Evolutionary conservation across 768 basidiomycete species (phyloP).

Genomic region (Rhodosporidiobolus sp.): DNA sequence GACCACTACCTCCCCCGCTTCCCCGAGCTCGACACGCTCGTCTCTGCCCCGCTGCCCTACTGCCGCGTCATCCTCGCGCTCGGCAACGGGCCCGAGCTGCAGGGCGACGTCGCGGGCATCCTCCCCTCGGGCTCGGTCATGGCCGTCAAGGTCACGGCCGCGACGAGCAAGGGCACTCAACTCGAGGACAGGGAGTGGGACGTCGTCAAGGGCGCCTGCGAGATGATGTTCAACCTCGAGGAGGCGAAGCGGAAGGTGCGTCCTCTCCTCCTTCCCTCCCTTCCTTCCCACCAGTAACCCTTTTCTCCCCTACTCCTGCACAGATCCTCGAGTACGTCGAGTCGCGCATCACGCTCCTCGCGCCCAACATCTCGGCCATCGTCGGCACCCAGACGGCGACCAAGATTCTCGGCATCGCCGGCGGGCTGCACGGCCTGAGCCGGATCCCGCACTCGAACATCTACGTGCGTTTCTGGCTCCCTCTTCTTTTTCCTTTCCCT

Average conservation of each 20-base stretch:
- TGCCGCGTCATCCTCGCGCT: constrained; percentile 84
- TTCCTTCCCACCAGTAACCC: background rate
- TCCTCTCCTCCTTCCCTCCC: background rate
- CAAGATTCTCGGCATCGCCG: constrained; percentile 94
- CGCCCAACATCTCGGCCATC: constrained; percentile 96
- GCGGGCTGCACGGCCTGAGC: constrained; percentile 80
- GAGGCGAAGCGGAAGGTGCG: constrained; percentile 80
- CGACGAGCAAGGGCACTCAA: constrained; percentile 75
- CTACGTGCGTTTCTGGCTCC: constrained; percentile 61
- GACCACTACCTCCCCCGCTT: constrained; percentile 95
- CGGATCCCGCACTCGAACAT: constrained; percentile 96
- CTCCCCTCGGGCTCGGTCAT: constrained; percentile 87
- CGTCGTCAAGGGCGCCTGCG: constrained; percentile 78
- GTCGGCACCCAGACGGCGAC: constrained; percentile 98
- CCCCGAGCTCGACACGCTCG: constrained; percentile 92
- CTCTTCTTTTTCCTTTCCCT: too few species aligned
- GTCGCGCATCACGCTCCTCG: constrained; percentile 96
- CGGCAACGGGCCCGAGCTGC: constrained; percentile 63
- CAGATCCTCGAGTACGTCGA: constrained; percentile 99
- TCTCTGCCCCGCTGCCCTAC: constrained; percentile 86
- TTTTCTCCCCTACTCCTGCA: background rate
- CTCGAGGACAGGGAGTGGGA: constrained; percentile 70
- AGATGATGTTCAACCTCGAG: constrained; percentile 81
- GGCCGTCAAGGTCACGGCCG: constrained; percentile 93
- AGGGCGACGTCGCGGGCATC: constrained; percentile 66